Evolutionary conservation across 129 eudicot genomes (phyloP).

Genomic region (Solidago caesia): DNA sequence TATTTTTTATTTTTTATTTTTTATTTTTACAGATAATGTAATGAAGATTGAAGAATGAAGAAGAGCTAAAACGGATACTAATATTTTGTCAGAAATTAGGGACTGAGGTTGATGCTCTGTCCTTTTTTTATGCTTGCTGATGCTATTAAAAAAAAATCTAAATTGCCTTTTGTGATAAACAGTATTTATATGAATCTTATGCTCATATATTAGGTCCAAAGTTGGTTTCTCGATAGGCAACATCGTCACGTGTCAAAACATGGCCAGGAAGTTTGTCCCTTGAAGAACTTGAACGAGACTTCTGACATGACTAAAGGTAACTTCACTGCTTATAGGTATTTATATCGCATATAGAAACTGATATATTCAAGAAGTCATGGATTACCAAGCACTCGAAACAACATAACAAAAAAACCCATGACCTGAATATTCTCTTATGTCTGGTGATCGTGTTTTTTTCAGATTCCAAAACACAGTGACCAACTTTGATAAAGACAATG

Average conservation of each 20-base stretch:
- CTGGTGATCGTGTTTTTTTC: too few relatives aligned
- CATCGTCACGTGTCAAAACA: constrained; percentile 32
- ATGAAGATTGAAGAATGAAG: too few relatives aligned
- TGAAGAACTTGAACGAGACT: constrained; percentile 34
- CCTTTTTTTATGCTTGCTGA: neutral
- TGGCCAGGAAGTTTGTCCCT: constrained; percentile 34
- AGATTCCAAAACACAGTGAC: too few relatives aligned
- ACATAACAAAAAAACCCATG: too few relatives aligned
- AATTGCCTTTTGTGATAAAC: constrained; percentile 5
- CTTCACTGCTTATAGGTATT: neutral
- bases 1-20: too few relatives aligned
- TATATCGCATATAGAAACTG: neutral
- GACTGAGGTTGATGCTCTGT: constrained; percentile 52
- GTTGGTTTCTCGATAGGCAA: constrained; percentile 63
- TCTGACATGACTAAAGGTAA: constrained; percentile 43
- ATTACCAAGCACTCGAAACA: too few relatives aligned
- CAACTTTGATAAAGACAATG: too few relatives aligned
- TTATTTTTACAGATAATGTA: too few relatives aligned
- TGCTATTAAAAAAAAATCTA: neutral
- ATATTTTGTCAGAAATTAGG: neutral
- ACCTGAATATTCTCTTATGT: too few relatives aligned
- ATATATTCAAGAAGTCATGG: too few relatives aligned
- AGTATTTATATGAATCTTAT: neutral
- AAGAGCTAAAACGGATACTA: too few relatives aligned
- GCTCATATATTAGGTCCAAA: constrained; percentile 46